These are phyloP conservation scores for Irpex rosettiformis DNA, from an alignment of 1,284 basidiomycete species.

Conservation along the genomic window DNA sequence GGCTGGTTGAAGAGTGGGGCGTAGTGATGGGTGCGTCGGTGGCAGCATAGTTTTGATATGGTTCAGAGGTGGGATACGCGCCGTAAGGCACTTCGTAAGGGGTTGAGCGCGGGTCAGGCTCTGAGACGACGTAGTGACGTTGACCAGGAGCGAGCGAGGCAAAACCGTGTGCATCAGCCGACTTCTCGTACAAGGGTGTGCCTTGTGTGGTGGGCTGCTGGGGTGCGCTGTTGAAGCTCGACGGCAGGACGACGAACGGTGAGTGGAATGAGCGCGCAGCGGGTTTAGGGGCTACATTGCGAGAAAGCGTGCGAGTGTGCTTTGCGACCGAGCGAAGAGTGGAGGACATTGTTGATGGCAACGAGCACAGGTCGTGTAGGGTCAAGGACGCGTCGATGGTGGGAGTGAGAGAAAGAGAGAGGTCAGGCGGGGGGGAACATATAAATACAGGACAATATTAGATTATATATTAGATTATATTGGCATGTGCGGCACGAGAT, in stretches of 20 bases:
- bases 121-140: conserved; percentile 63
- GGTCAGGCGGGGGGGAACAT: conserved; percentile 17
- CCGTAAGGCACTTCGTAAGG: conserved; percentile 65
- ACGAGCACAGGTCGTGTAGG: neutral
- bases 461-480: too few relatives aligned
- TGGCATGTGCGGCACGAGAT: conserved; percentile 23
- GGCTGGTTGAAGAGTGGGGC: conserved; percentile 40
- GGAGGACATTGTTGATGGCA: conserved; percentile 24
- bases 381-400: conserved; percentile 8
- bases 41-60: conserved; percentile 42
- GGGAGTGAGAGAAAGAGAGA: conserved; percentile 20
- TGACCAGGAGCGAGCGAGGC: conserved; percentile 41
- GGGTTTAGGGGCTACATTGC: conserved; percentile 16
- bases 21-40: conserved; percentile 34
- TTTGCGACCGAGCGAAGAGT: conserved; percentile 27
- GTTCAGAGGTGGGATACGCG: conserved; percentile 57
- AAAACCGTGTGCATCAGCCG: conserved; percentile 47
- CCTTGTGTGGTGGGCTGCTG: conserved; percentile 25
- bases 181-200: conserved; percentile 48
- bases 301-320: conserved; percentile 29
- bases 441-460: neutral
- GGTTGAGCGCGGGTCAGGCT: conserved; percentile 54
- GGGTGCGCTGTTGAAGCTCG: conserved; percentile 30
- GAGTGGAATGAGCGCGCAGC: conserved; percentile 51
- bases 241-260: conserved; percentile 50